Evolutionary conservation across 1,284 basidiomycete species (phyloP).

Genomic region (Rhodotorula glutinis): DNA sequence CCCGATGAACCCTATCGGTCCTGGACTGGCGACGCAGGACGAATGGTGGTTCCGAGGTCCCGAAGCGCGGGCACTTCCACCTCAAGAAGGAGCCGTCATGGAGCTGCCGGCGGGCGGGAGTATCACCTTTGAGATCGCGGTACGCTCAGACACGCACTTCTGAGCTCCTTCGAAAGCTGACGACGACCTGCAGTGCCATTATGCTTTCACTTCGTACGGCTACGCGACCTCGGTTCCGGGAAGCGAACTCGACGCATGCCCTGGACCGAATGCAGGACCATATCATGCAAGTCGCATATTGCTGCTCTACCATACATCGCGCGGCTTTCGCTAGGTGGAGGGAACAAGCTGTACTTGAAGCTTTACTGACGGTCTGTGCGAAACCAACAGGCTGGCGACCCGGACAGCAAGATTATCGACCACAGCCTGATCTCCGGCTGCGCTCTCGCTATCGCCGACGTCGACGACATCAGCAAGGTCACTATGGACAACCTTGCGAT

Average conservation of each 20-base stretch:
- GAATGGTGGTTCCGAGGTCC: constrained; percentile 30
- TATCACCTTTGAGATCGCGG: constrained; percentile 30
- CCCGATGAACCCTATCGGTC: constrained; percentile 26
- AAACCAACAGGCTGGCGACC: constrained; percentile 21
- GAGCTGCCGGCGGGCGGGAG: constrained; percentile 31
- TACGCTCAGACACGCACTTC: no score
- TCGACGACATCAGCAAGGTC: constrained; percentile 32
- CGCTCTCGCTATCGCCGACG: constrained; percentile 37
- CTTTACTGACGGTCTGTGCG: background rate
- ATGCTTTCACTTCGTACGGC: constrained; percentile 28
- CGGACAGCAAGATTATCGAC: constrained; percentile 19
- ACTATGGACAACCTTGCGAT: constrained; percentile 39
- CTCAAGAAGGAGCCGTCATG: constrained; percentile 15
- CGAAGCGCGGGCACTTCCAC: constrained; percentile 12
- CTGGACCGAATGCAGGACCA: constrained; percentile 20
- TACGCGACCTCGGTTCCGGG: constrained; percentile 18
- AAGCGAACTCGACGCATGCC: constrained; percentile 30
- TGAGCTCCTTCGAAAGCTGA: background rate
- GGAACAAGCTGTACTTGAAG: no score
- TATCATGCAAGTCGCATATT: background rate
- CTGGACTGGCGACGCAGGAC: background rate
- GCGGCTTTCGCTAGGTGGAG: no score
- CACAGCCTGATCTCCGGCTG: constrained; percentile 30
- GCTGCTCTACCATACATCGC: background rate
- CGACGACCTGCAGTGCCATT: background rate